Evolutionary conservation across 768 basidiomycete genomes (phyloP).

Genomic region (Collybiopsis confluens): DNA sequence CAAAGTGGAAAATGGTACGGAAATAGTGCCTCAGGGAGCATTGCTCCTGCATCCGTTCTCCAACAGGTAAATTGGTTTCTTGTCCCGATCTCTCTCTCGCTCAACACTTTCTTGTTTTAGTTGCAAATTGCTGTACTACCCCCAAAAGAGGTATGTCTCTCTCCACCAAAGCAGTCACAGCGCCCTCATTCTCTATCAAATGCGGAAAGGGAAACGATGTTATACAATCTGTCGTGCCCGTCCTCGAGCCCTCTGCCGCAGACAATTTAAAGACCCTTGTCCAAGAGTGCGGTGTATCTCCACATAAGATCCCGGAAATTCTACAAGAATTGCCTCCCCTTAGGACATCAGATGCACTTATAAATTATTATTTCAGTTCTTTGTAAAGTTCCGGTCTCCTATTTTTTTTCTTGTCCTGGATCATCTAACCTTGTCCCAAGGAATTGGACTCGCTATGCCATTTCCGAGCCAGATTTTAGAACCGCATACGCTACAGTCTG

Average conservation of each 20-base stretch:
- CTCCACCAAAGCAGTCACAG: not conserved
- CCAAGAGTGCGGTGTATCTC: slow-evolving; percentile 88
- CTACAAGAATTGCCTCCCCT: slow-evolving; percentile 84
- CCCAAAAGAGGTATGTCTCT: slow-evolving; percentile 1
- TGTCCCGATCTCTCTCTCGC: not conserved
- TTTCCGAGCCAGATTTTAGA: slow-evolving; percentile 82
- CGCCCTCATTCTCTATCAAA: not conserved
- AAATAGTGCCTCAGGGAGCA: slow-evolving; percentile 76
- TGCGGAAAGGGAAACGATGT: slow-evolving; percentile 19
- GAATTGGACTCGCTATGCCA: slow-evolving; percentile 92
- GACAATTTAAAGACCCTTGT: slow-evolving; percentile 84
- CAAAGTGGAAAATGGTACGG: slow-evolving; percentile 88
- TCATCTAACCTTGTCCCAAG: slow-evolving; percentile 30
- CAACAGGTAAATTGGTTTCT: slow-evolving; percentile 78
- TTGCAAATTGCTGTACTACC: slow-evolving; percentile 52
- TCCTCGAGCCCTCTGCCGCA: slow-evolving; percentile 54
- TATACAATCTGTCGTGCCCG: slow-evolving; percentile 41
- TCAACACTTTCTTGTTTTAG: slow-evolving; percentile 21
- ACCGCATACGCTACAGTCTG: slow-evolving; percentile 62
- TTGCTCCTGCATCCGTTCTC: slow-evolving; percentile 74
- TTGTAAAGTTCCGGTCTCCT: slow-evolving; percentile 45
- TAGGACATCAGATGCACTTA: slow-evolving; percentile 67
- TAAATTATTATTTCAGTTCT: slow-evolving; percentile 76
- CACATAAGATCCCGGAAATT: slow-evolving; percentile 86
- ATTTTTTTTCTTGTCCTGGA: slow-evolving; percentile 10